Conservation (phyloP, 768 basidiomycete genomes). For the Collybiopsis luxurians region DNA sequence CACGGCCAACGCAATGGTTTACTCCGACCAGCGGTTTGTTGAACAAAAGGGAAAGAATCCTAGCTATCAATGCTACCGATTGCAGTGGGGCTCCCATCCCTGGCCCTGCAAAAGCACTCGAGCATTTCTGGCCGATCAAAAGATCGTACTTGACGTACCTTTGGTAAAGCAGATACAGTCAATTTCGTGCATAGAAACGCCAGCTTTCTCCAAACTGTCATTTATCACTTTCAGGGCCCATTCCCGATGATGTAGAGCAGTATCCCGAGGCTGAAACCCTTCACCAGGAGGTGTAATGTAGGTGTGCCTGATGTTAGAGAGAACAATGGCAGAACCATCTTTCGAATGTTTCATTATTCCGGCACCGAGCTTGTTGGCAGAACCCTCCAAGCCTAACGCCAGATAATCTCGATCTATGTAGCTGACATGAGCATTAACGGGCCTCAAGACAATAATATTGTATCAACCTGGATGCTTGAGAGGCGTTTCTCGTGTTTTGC, state of each 20-base stretch:
- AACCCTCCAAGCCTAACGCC: slow-evolving; percentile 96
- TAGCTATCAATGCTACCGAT: slow-evolving; percentile 90
- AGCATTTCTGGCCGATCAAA: background rate
- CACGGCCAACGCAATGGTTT: slow-evolving; percentile 99
- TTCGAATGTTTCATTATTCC: slow-evolving; percentile 85
- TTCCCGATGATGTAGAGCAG: slow-evolving; percentile 92
- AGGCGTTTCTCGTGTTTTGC: slow-evolving; percentile 15
- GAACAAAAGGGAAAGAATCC: slow-evolving; percentile 85
- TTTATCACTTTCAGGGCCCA: slow-evolving; percentile 85
- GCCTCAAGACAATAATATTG: background rate
- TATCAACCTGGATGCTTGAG: slow-evolving; percentile 19
- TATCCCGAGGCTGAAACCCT: slow-evolving; percentile 95
- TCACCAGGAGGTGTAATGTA: slow-evolving; percentile 98
- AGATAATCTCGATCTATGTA: slow-evolving; percentile 64
- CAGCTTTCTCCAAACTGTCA: slow-evolving; percentile 68
- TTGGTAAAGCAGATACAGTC: slow-evolving; percentile 98
- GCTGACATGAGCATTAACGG: background rate
- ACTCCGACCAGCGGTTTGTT: slow-evolving; percentile 93
- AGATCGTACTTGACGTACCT: slow-evolving; percentile 45
- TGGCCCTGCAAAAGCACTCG: slow-evolving; percentile 59
- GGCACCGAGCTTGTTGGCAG: slow-evolving; percentile 96
- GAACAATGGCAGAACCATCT: slow-evolving; percentile 69
- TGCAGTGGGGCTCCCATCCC: slow-evolving; percentile 98
- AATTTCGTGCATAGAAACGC: slow-evolving; percentile 68
- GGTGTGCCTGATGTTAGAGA: slow-evolving; percentile 96